Evolutionary conservation across 352 stramenopile species (phyloP).

Genomic region (Hyaloperonospora brassicae): DNA sequence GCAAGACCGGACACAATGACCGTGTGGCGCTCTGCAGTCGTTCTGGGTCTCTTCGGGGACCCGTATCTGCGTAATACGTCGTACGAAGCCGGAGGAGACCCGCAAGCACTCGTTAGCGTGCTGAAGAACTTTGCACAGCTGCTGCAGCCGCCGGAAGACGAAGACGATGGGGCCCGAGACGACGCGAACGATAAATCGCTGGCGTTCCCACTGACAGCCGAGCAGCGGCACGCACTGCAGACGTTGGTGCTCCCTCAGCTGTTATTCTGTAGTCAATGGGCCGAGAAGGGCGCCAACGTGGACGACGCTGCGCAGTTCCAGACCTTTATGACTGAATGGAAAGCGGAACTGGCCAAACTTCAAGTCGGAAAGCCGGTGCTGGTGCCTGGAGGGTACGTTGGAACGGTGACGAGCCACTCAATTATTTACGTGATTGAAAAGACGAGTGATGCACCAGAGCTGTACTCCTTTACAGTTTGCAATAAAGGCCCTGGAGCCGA

Average conservation of each 20-base stretch:
- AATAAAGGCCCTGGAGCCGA: conserved; percentile 83
- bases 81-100: conserved; percentile 65
- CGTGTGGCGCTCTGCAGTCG: conserved; percentile 58
- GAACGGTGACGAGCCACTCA: conserved; percentile 57
- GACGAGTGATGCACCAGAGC: conserved; percentile 21
- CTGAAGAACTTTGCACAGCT: conserved; percentile 35
- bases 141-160: conserved; percentile 26
- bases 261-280: conserved; percentile 38
- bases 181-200: conserved; percentile 24
- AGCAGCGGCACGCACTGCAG: conserved; percentile 46
- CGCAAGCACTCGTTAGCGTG: conserved; percentile 49
- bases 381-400: conserved; percentile 72
- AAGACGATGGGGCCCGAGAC: neutral
- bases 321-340: conserved; percentile 62
- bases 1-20: conserved; percentile 15
- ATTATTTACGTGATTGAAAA: conserved; percentile 85
- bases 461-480: conserved; percentile 80
- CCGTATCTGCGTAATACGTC: conserved; percentile 69
- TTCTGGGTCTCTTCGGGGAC: conserved; percentile 73
- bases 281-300: conserved; percentile 50
- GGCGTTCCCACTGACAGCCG: conserved; percentile 38
- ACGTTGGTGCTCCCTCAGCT: conserved; percentile 51
- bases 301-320: conserved; percentile 58
- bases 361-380: conserved; percentile 41
- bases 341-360: conserved; percentile 40